These are phyloP conservation scores for Phytophthora uliginosa DNA, from an alignment of 352 stramenopile genomes.

Conservation along the genomic window DNA sequence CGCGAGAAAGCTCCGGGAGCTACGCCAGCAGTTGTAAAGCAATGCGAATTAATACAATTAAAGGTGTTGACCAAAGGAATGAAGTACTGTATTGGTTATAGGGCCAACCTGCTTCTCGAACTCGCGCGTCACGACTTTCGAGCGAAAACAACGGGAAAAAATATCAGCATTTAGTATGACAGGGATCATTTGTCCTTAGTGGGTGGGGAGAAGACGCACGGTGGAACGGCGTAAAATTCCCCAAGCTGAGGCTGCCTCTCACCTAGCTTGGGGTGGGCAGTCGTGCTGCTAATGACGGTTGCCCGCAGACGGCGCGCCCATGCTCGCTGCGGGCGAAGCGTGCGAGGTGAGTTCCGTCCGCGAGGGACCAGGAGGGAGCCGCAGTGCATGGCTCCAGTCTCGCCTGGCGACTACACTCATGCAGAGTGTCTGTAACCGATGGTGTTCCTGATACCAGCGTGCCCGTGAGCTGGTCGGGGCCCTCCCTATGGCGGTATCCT, in stretches of 20 bases:
- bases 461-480: too few species aligned
- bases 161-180: background rate
- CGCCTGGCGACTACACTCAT: background rate
- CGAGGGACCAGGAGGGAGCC: too few species aligned
- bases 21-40: background rate
- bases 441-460: background rate
- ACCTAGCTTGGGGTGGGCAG: background rate
- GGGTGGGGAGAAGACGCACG: constrained; percentile 41
- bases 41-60: background rate
- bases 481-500: background rate
- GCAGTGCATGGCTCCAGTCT: background rate
- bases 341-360: too few species aligned
- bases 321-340: too few species aligned
- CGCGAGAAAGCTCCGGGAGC: constrained; percentile 74
- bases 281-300: background rate
- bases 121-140: constrained; percentile 82
- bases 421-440: background rate
- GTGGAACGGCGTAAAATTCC: constrained; percentile 53
- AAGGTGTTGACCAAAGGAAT: background rate
- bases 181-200: background rate
- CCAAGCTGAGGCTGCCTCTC: background rate
- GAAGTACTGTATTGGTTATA: background rate
- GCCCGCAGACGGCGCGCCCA: background rate
- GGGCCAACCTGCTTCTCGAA: constrained; percentile 79
- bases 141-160: constrained; percentile 2